Conservation (phyloP, 1,139 yeast genomes). For the Pichia sp. region DNA sequence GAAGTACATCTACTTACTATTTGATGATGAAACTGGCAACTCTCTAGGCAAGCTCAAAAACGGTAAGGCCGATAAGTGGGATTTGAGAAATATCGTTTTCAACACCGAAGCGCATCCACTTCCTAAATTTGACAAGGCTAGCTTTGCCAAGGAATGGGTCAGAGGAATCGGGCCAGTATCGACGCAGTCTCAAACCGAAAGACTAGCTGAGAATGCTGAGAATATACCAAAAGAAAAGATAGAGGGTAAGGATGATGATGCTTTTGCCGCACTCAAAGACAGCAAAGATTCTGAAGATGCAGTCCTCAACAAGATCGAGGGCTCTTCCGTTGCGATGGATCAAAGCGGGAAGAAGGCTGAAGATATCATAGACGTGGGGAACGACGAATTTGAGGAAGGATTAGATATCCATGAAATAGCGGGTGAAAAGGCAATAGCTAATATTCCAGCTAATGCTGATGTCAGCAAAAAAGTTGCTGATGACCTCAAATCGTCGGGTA, state of each 20-base stretch:
- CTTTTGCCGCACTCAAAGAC: too few relatives aligned
- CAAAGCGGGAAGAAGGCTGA: too few relatives aligned
- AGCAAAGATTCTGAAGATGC: too few relatives aligned
- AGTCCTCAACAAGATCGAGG: too few relatives aligned
- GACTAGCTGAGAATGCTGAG: too few relatives aligned
- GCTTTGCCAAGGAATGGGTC: conserved; percentile 61
- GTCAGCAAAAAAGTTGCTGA: conserved; percentile 19
- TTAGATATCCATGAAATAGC: conserved; percentile 5
- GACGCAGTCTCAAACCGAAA: too few relatives aligned
- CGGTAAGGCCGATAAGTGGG: conserved; percentile 36
- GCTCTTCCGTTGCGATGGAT: too few relatives aligned
- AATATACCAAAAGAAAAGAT: too few relatives aligned
- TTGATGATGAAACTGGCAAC: conserved; percentile 50
- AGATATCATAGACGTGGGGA: too few relatives aligned
- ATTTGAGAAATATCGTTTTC: conserved; percentile 48
- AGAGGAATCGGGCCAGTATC: conserved; percentile 14
- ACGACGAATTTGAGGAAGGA: conserved; percentile 16
- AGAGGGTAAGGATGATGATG: too few relatives aligned
- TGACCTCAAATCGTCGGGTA: conserved; percentile 17
- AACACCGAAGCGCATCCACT: conserved; percentile 94
- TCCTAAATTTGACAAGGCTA: conserved; percentile 56
- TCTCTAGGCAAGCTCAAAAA: conserved; percentile 5
- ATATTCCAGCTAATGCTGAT: conserved; percentile 1
- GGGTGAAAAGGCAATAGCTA: conserved; percentile 3
- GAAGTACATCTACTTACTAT: conserved; percentile 77